Percentiles rank a stretch among this genome's conserved stretches.
These are phyloP conservation scores for Rhynchosporium secalis DNA, from an alignment of 2,329 filamentous ascomycete genomes.

Conservation along the genomic window DNA sequence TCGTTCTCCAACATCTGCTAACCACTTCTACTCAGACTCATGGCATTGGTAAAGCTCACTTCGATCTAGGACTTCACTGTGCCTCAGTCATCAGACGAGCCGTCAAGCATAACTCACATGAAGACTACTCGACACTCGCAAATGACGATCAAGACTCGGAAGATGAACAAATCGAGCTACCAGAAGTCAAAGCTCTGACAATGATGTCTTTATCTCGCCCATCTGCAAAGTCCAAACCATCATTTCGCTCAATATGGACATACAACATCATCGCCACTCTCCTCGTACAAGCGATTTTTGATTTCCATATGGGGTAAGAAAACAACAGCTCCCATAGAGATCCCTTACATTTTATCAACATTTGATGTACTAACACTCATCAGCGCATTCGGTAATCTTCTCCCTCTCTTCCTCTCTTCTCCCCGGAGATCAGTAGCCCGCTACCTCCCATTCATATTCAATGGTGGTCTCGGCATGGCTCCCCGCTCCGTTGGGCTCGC, in stretches of 20 bases:
- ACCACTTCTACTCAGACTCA: not conserved
- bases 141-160: slow-evolving; percentile 6
- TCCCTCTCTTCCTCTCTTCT: slow-evolving; percentile 9
- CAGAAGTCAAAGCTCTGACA: slow-evolving; percentile 5
- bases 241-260: slow-evolving; percentile 9
- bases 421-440: not conserved
- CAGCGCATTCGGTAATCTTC: slow-evolving; percentile 12
- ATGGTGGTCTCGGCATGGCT: slow-evolving; percentile 11
- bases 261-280: slow-evolving; percentile 8
- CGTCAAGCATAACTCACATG: not conserved
- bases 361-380: not conserved
- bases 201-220: not conserved
- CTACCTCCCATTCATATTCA: slow-evolving; percentile 13
- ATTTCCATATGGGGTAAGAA: slow-evolving; percentile 14
- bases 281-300: slow-evolving; percentile 6
- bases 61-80: slow-evolving; percentile 10
- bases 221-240: not conserved
- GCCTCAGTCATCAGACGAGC: slow-evolving; percentile 3
- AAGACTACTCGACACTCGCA: slow-evolving; percentile 4
- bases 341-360: not conserved
- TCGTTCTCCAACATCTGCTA: not conserved
- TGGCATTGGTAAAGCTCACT: not conserved
- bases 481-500: slow-evolving; percentile 10
- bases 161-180: slow-evolving; percentile 11
- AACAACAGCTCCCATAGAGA: not conserved